Evolutionary conservation across 2,329 filamentous ascomycete species (phyloP).

Genomic region (Talaromyces sp.): DNA sequence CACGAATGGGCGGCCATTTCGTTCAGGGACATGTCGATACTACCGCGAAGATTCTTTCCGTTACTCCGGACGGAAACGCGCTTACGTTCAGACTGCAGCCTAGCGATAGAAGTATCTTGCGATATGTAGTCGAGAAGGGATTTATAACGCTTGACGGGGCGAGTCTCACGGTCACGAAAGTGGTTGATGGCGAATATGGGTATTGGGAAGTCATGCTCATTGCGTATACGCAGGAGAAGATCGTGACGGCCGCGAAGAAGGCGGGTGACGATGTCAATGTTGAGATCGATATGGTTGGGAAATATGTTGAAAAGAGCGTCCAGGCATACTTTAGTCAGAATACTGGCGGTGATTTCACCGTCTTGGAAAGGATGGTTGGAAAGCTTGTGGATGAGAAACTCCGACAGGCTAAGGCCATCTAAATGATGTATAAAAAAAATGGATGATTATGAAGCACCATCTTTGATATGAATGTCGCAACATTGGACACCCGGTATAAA

Average conservation of each 20-base stretch:
- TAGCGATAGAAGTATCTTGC: constrained; percentile 65
- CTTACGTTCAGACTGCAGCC: constrained; percentile 82
- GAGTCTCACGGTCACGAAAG: constrained; percentile 85
- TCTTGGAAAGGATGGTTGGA: constrained; percentile 70
- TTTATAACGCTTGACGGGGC: constrained; percentile 93
- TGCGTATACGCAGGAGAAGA: constrained; percentile 89
- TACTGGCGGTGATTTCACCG: constrained; percentile 44
- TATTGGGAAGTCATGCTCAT: constrained; percentile 98
- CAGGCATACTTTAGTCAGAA: constrained; percentile 66
- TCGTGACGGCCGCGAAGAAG: constrained; percentile 77
- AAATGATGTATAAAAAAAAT: neutral
- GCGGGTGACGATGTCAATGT: constrained; percentile 82
- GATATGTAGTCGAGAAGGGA: constrained; percentile 94
- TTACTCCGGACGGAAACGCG: constrained; percentile 83
- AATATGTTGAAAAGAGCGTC: constrained; percentile 72
- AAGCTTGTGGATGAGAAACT: constrained; percentile 72
- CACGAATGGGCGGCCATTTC: constrained; percentile 97
- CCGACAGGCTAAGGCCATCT: constrained; percentile 33
- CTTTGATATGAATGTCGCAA: neutral
- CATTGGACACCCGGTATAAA: neutral
- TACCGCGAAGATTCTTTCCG: constrained; percentile 69
- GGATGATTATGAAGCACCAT: neutral
- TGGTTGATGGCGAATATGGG: constrained; percentile 74
- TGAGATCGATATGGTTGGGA: constrained; percentile 82
- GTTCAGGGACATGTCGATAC: constrained; percentile 98